A percentile compares a stretch with the other conserved stretches of the same genome.
phyloP scores from a whole-genome alignment of 192 early-diverging fungal species.

The Coemansia pectinata region DNA sequence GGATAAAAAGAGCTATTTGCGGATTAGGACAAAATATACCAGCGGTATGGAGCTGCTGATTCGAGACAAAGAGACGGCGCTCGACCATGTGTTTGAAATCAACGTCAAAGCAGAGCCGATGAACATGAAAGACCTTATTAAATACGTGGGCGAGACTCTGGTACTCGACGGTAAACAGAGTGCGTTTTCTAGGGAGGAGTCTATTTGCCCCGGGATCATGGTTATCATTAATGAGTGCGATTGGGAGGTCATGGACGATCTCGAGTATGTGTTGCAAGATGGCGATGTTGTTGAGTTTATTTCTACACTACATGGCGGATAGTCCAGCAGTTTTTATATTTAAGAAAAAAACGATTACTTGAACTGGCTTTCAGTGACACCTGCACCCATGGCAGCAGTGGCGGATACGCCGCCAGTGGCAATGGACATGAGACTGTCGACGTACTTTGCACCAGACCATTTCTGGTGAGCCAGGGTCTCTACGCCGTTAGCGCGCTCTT shows the following conservation, averaged over 20 bases:
- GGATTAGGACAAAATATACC: slow-evolving; percentile 51
- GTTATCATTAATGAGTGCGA: slow-evolving; percentile 94
- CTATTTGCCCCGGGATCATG: slow-evolving; percentile 91
- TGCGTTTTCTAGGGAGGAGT: slow-evolving; percentile 78
- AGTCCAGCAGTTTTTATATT: not conserved
- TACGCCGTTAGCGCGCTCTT: slow-evolving; percentile 86
- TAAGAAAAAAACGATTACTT: slow-evolving; percentile 17
- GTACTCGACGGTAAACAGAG: slow-evolving; percentile 77
- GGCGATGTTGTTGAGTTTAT: slow-evolving; percentile 90
- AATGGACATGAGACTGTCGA: slow-evolving; percentile 87
- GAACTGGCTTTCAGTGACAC: slow-evolving; percentile 86
- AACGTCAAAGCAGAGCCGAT: slow-evolving; percentile 30
- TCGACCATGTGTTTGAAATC: slow-evolving; percentile 41
- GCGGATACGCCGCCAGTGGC: slow-evolving; percentile 91
- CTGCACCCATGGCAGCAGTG: slow-evolving; percentile 94
- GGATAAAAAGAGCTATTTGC: not conserved
- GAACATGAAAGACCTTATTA: slow-evolving; percentile 70
- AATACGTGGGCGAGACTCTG: slow-evolving; percentile 63
- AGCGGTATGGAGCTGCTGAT: slow-evolving; percentile 95
- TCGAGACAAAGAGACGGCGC: slow-evolving; percentile 63
- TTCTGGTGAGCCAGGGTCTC: slow-evolving; percentile 93
- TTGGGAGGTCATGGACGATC: slow-evolving; percentile 93
- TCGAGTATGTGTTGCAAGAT: slow-evolving; percentile 78
- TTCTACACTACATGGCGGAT: slow-evolving; percentile 98
- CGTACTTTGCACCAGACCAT: slow-evolving; percentile 92